A percentile compares a stretch with the other conserved stretches of the same genome.
Conservation (phyloP, 345 rosid genomes). For the Brassica rapa region DNA sequence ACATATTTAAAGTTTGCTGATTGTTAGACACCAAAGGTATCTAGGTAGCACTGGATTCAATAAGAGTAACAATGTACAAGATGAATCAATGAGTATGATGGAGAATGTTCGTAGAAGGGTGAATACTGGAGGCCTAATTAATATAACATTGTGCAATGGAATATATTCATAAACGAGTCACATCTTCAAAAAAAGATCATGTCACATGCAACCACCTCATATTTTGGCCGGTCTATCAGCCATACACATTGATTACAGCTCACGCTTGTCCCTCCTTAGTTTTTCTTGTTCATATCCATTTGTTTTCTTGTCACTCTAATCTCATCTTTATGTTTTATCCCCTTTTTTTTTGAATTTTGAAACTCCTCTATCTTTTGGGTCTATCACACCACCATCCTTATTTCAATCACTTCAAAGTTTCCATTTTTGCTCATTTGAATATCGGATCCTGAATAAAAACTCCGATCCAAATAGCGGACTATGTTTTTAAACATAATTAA, state of each 20-base stretch:
- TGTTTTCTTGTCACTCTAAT: slow-evolving; percentile 30
- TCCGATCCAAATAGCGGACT: neutral
- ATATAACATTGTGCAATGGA: slow-evolving; percentile 28
- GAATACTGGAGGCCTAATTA: slow-evolving; percentile 26
- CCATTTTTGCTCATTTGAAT: slow-evolving; percentile 2
- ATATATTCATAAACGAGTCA: slow-evolving; percentile 39
- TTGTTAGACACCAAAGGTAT: neutral
- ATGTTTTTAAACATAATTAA: neutral
- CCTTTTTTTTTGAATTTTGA: slow-evolving; percentile 20
- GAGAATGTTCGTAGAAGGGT: slow-evolving; percentile 24
- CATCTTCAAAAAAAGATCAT: slow-evolving; percentile 25
- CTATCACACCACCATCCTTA: slow-evolving; percentile 31
- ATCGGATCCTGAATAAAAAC: too few relatives aligned
- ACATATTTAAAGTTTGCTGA: neutral
- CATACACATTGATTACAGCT: slow-evolving; percentile 40
- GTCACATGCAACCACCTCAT: slow-evolving; percentile 40
- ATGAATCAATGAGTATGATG: slow-evolving; percentile 12
- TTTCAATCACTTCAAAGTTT: slow-evolving; percentile 20
- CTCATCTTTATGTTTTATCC: slow-evolving; percentile 33
- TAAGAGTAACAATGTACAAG: neutral
- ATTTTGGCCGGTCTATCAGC: slow-evolving; percentile 32
- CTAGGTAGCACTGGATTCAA: neutral
- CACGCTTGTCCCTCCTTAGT: slow-evolving; percentile 25
- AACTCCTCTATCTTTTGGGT: slow-evolving; percentile 35
- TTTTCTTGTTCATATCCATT: slow-evolving; percentile 28